Percentiles rank a stretch among this genome's conserved stretches.
Evolutionary conservation across 768 basidiomycete genomes (phyloP).

Genomic region (Russula dissimulans): DNA sequence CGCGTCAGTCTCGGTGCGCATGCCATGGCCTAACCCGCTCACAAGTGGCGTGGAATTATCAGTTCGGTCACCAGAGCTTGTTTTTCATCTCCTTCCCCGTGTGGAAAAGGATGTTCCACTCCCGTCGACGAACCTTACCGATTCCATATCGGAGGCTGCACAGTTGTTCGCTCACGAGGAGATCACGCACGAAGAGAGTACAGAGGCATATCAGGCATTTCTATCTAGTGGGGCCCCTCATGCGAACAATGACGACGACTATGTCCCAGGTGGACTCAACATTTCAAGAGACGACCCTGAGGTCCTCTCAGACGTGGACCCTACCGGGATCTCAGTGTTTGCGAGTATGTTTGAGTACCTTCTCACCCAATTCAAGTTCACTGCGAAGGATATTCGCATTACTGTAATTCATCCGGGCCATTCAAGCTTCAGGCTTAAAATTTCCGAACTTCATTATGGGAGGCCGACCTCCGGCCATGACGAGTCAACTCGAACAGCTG

Average conservation of each 20-base stretch:
- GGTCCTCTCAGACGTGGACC: slow-evolving; percentile 42
- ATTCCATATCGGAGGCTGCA: slow-evolving; percentile 77
- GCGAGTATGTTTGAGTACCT: slow-evolving; percentile 72
- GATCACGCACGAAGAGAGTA: slow-evolving; percentile 61
- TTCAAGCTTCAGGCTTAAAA: slow-evolving; percentile 48
- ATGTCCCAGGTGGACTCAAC: slow-evolving; percentile 61
- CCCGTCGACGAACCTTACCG: slow-evolving; percentile 43
- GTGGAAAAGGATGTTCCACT: slow-evolving; percentile 20
- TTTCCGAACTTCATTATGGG: slow-evolving; percentile 51
- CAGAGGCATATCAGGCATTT: slow-evolving; percentile 59
- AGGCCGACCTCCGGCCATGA: slow-evolving; percentile 30
- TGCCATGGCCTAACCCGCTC: slow-evolving; percentile 82
- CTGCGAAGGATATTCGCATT: slow-evolving; percentile 56
- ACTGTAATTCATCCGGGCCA: slow-evolving; percentile 58
- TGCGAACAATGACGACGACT: slow-evolving; percentile 27
- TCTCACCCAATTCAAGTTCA: slow-evolving; percentile 70
- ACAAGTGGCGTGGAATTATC: slow-evolving; percentile 65
- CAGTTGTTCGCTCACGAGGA: slow-evolving; percentile 84
- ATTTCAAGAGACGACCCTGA: slow-evolving; percentile 38
- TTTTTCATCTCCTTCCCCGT: slow-evolving; percentile 38
- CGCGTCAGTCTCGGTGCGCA: slow-evolving; percentile 62
- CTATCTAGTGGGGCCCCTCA: slow-evolving; percentile 34
- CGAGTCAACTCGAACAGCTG: slow-evolving; percentile 39
- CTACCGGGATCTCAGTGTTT: slow-evolving; percentile 71
- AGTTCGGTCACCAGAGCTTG: slow-evolving; percentile 57